Evolutionary conservation across 805 yeast genomes (phyloP).

Genomic region (Candida silvicultrix): DNA sequence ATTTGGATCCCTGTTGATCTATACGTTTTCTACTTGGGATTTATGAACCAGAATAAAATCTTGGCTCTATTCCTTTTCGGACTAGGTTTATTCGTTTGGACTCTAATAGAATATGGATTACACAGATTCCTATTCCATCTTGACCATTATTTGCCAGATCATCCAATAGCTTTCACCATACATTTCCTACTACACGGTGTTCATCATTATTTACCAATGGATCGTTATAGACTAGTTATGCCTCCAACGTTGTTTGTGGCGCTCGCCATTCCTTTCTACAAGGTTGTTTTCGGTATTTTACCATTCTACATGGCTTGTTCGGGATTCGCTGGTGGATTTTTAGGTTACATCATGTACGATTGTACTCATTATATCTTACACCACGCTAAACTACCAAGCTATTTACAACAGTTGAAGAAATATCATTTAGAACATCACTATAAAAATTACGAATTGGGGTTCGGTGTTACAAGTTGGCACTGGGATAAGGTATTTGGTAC

Average conservation of each 20-base stretch:
- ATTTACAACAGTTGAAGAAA: constrained; percentile 72
- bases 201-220: constrained; percentile 98
- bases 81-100: constrained; percentile 90
- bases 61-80: constrained; percentile 53
- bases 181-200: constrained; percentile 94
- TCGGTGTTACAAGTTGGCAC: constrained; percentile 89
- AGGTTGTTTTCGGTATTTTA: constrained; percentile 64
- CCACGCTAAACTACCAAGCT: constrained; percentile 76
- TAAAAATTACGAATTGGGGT: constrained; percentile 93
- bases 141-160: constrained; percentile 80
- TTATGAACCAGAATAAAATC: constrained; percentile 35
- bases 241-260: constrained; percentile 83
- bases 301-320: constrained; percentile 85
- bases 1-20: constrained; percentile 83
- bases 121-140: constrained; percentile 94
- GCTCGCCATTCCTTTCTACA: constrained; percentile 76
- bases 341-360: constrained; percentile 91
- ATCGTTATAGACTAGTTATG: constrained; percentile 84
- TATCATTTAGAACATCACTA: constrained; percentile 97
- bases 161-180: constrained; percentile 63
- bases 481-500: constrained; percentile 95
- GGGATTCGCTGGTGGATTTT: constrained; percentile 92
- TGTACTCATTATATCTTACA: constrained; percentile 92
- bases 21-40: constrained; percentile 55
- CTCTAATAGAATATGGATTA: constrained; percentile 77